A percentile compares a stretch with the other conserved stretches of the same genome.
Evolutionary conservation across 495 filamentous ascomycete genomes (phyloP).

Genomic region (Niebla homalea): DNA sequence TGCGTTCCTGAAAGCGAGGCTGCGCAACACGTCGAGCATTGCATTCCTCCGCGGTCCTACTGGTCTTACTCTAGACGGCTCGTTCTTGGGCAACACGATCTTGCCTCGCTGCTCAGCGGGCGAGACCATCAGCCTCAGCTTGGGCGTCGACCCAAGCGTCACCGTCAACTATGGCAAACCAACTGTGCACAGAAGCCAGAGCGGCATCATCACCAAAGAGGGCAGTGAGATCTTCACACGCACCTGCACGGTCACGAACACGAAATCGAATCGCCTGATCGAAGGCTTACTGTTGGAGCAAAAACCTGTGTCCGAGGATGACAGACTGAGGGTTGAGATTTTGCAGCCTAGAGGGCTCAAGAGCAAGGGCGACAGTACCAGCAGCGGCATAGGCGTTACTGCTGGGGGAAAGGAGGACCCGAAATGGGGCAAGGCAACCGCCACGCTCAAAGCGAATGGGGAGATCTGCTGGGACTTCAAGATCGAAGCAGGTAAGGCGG

Average conservation of each 20-base stretch:
- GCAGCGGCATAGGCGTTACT: conserved; percentile 19
- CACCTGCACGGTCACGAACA: conserved; percentile 44
- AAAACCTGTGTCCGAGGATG: conserved; percentile 53
- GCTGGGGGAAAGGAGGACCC: conserved; percentile 13
- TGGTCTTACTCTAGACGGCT: conserved; percentile 55
- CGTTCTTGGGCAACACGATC: conserved; percentile 48
- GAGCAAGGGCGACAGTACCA: conserved; percentile 28
- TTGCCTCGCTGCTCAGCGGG: conserved; percentile 46
- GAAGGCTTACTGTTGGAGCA: conserved; percentile 50
- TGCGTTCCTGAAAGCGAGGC: conserved; percentile 51
- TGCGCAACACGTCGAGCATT: conserved; percentile 45
- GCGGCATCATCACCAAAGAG: conserved; percentile 43
- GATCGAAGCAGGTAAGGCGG: conserved; percentile 42
- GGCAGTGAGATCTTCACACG: conserved; percentile 45
- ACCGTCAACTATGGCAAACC: conserved; percentile 50
- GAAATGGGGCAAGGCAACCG: conserved; percentile 17
- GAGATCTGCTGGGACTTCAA: conserved; percentile 48
- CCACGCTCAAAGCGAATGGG: conserved; percentile 35
- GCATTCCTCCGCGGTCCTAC: conserved; percentile 46
- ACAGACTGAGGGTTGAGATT: conserved; percentile 42
- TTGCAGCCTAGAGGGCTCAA: conserved; percentile 38
- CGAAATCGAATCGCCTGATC: conserved; percentile 31
- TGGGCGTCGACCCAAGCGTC: conserved; percentile 55
- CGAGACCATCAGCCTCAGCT: conserved; percentile 44
- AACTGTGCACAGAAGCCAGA: conserved; percentile 37